Percentiles rank a stretch among this genome's conserved stretches.
Evolutionary conservation across 495 filamentous ascomycete species (phyloP).

Genomic region (Penicillium nucicola): DNA sequence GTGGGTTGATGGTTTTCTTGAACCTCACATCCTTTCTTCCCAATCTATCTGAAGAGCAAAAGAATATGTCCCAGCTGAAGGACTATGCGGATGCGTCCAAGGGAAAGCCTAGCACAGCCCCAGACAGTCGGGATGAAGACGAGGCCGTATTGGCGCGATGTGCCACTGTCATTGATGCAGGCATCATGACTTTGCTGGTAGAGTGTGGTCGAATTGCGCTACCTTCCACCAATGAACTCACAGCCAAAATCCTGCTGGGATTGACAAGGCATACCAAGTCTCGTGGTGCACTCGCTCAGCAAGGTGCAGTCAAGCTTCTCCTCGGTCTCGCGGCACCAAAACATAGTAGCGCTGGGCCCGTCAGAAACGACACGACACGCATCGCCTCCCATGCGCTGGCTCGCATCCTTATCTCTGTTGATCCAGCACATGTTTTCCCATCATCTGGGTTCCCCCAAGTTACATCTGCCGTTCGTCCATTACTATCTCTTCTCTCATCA

Average conservation of each 20-base stretch:
- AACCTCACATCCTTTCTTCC: conserved; percentile 84
- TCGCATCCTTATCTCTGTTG: conserved; percentile 85
- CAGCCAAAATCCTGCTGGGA: conserved; percentile 68
- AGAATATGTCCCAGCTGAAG: conserved; percentile 84
- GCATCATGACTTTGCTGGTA: conserved; percentile 69
- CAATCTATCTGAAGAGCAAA: conserved; percentile 82
- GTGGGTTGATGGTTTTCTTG: conserved; percentile 74
- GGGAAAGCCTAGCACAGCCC: conserved; percentile 45
- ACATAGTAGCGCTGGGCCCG: conserved; percentile 36
- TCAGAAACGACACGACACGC: conserved; percentile 46
- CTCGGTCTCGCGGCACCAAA: conserved; percentile 63
- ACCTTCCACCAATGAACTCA: conserved; percentile 66
- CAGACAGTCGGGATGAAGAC: conserved; percentile 69
- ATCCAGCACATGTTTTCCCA: conserved; percentile 82
- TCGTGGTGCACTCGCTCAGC: conserved; percentile 78
- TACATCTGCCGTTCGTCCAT: conserved; percentile 73
- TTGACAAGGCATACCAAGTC: conserved; percentile 68
- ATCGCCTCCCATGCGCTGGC: conserved; percentile 81
- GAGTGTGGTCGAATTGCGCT: conserved; percentile 60
- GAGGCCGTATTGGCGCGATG: conserved; percentile 74
- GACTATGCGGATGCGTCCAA: conserved; percentile 84
- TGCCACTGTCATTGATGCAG: conserved; percentile 69
- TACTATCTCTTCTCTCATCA: conserved; percentile 64
- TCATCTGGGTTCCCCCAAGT: conserved; percentile 68
- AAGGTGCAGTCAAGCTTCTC: conserved; percentile 84